These are phyloP conservation scores for Lentinula sp. DNA, from an alignment of 768 basidiomycete genomes.

Conservation along the genomic window DNA sequence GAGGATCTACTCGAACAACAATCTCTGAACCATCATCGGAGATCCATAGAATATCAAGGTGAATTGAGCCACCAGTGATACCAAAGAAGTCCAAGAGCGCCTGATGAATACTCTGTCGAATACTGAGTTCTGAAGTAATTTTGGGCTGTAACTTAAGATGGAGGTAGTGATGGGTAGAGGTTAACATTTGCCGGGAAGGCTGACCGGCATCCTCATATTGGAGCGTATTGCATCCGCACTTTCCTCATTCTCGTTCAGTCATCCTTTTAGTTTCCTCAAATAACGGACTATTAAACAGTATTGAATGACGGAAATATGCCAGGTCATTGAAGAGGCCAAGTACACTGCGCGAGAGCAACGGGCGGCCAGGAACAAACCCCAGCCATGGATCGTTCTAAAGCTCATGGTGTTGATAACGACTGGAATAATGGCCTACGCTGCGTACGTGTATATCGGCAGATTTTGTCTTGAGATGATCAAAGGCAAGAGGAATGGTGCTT, in stretches of 20 bases:
- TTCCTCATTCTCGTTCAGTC: not conserved
- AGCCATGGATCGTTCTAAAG: slow-evolving; percentile 75
- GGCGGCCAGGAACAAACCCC: slow-evolving; percentile 39
- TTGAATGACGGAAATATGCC: slow-evolving; percentile 33
- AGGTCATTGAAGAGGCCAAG: slow-evolving; percentile 45
- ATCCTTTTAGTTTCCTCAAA: not conserved
- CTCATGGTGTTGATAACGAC: slow-evolving; percentile 52
- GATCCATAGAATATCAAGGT: slow-evolving; percentile 37
- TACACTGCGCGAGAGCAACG: slow-evolving; percentile 32
- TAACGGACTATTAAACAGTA: not conserved
- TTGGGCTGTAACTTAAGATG: slow-evolving; percentile 23
- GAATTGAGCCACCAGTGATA: slow-evolving; percentile 26
- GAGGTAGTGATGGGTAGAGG: slow-evolving; percentile 23
- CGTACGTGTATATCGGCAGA: slow-evolving; percentile 74
- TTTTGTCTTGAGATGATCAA: slow-evolving; percentile 70
- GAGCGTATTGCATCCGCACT: not conserved
- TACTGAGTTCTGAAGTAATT: slow-evolving; percentile 23
- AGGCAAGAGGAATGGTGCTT: slow-evolving; percentile 36
- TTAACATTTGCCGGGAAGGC: not conserved
- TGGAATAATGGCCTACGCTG: slow-evolving; percentile 59
- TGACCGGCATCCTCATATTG: not conserved
- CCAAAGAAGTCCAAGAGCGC: slow-evolving; percentile 38
- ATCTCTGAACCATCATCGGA: not conserved
- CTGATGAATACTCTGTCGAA: slow-evolving; percentile 36
- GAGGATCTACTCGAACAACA: not conserved